Evolutionary conservation across 805 yeast species (phyloP).

Genomic region (Candida cerambycidarum): DNA sequence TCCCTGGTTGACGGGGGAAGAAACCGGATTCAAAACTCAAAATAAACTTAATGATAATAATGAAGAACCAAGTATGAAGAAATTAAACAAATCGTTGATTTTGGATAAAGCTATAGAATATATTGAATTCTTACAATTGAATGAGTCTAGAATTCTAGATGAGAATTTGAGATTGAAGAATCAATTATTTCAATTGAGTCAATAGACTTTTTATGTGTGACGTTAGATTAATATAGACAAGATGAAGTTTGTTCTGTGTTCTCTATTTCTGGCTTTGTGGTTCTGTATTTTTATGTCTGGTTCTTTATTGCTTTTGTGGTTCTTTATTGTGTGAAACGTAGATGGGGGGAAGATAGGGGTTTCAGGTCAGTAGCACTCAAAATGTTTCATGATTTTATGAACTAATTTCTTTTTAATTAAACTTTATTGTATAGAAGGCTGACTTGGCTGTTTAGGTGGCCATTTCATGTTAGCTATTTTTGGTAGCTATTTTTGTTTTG

Average conservation of each 20-base stretch:
- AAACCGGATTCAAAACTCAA: constrained; percentile 56
- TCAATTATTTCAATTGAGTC: constrained; percentile 6
- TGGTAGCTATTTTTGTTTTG: too few species aligned
- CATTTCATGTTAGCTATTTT: too few species aligned
- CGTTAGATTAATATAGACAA: constrained; percentile 8
- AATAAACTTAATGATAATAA: not conserved
- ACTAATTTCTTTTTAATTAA: too few species aligned
- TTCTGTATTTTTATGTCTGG: too few species aligned
- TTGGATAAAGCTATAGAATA: constrained; percentile 69
- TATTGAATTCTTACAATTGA: constrained; percentile 51
- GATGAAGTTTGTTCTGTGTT: not conserved
- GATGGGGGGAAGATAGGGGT: too few species aligned
- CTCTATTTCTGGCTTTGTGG: too few species aligned
- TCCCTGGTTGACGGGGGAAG: constrained; percentile 65
- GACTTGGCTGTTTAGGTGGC: too few species aligned
- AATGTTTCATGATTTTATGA: too few species aligned
- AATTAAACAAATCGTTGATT: constrained; percentile 64
- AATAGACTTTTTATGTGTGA: constrained; percentile 7
- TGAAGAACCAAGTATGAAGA: constrained; percentile 15
- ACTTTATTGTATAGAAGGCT: too few species aligned
- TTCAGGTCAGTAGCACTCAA: too few species aligned
- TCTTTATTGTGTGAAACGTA: too few species aligned
- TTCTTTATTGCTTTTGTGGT: too few species aligned
- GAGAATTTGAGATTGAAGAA: constrained; percentile 11
- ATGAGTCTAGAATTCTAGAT: constrained; percentile 30